Evolutionary conservation across 768 basidiomycete genomes (phyloP).

Genomic region (Leucocoprinus leucothites): DNA sequence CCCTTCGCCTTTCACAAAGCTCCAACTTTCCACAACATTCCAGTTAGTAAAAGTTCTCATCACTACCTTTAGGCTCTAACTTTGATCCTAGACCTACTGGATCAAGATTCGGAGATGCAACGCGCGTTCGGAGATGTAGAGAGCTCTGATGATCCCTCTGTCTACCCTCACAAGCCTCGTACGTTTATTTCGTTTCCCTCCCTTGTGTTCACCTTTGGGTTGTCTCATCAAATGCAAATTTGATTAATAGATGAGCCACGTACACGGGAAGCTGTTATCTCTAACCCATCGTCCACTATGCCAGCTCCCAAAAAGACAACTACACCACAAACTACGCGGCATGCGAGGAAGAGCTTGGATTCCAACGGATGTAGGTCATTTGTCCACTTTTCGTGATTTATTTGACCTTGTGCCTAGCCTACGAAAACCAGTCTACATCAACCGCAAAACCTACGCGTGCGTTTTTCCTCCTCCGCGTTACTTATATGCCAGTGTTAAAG

Average conservation of each 20-base stretch:
- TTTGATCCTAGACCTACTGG: constrained; percentile 50
- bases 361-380: constrained; percentile 2
- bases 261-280: background rate
- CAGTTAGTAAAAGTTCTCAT: constrained; percentile 35
- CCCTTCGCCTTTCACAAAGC: constrained; percentile 50
- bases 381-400: background rate
- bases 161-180: constrained; percentile 4
- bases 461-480: background rate
- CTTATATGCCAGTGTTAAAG: background rate
- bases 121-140: constrained; percentile 54
- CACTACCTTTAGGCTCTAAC: constrained; percentile 13
- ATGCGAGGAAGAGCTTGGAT: background rate
- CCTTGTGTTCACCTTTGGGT: background rate
- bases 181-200: constrained; percentile 14
- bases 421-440: background rate
- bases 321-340: background rate
- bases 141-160: constrained; percentile 43
- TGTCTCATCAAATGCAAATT: background rate
- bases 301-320: background rate
- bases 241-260: background rate
- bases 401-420: background rate
- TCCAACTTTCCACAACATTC: constrained; percentile 52
- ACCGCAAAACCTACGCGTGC: constrained; percentile 7
- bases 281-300: background rate
- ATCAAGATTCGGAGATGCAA: constrained; percentile 73